These are phyloP conservation scores for Kazachstania kunashirensis DNA, from an alignment of 805 yeast species.

Conservation along the genomic window DNA sequence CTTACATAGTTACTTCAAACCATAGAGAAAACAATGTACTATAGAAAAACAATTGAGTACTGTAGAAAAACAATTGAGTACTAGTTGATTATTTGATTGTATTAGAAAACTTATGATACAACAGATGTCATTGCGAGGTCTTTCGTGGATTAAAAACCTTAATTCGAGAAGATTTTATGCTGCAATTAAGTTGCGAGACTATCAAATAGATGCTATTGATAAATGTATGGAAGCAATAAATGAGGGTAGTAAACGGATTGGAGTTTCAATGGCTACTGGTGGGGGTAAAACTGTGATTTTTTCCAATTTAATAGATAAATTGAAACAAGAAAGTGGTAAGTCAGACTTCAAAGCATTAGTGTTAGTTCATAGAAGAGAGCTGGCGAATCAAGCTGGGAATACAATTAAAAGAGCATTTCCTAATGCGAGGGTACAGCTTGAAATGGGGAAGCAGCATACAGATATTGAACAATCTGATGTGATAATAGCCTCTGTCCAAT, in stretches of 20 bases:
- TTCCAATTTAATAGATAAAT: slow-evolving; percentile 41
- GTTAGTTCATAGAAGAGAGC: slow-evolving; percentile 72
- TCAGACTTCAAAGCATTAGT: slow-evolving; percentile 34
- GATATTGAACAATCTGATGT: slow-evolving; percentile 41
- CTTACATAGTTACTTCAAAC: too few relatives aligned
- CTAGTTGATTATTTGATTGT: too few relatives aligned
- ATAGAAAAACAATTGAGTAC: too few relatives aligned
- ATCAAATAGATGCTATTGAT: slow-evolving; percentile 64
- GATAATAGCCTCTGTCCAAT: slow-evolving; percentile 67
- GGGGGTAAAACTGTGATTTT: slow-evolving; percentile 89
- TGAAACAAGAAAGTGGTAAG: slow-evolving; percentile 4
- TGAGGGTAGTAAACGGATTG: slow-evolving; percentile 46
- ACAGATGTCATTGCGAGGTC: too few relatives aligned
- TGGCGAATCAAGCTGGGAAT: slow-evolving; percentile 58
- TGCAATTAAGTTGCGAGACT: slow-evolving; percentile 36
- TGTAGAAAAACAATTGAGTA: too few relatives aligned
- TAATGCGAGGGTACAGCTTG: slow-evolving; percentile 45
- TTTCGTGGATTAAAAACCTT: too few relatives aligned
- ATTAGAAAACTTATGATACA: too few relatives aligned
- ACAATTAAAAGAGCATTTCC: slow-evolving; percentile 44
- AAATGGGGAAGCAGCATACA: slow-evolving; percentile 48
- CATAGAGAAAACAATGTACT: too few relatives aligned
- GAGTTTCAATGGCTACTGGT: slow-evolving; percentile 85
- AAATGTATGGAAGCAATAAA: slow-evolving; percentile 42
- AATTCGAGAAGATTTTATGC: too few relatives aligned